Conservation (phyloP, 1,284 basidiomycete species). For the Cryptococcus floricola region DNA sequence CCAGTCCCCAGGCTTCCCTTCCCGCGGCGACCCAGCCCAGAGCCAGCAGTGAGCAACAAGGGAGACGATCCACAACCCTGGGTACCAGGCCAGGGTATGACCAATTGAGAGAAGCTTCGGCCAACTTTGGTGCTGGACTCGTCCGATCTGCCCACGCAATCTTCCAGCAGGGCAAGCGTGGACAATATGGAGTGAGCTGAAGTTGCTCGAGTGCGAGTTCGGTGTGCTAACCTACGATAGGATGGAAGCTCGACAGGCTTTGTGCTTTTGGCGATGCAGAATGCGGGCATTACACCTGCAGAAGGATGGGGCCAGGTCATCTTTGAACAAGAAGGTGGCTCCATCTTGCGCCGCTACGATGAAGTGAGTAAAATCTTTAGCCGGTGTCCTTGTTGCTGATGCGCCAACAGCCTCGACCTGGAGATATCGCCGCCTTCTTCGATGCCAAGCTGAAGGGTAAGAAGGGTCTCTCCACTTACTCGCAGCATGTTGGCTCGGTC, state of each 20-base stretch:
- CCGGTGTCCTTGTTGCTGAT: not conserved
- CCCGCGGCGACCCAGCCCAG: not conserved
- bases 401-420: constrained; percentile 58
- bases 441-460: constrained; percentile 84
- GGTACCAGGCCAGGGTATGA: constrained; percentile 47
- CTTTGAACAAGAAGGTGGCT: constrained; percentile 64
- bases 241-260: constrained; percentile 80
- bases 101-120: constrained; percentile 66
- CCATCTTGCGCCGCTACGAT: constrained; percentile 66
- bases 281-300: constrained; percentile 37
- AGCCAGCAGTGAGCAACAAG: not conserved
- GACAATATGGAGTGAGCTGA: constrained; percentile 59
- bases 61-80: too few species aligned
- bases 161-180: constrained; percentile 68
- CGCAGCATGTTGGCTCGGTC: constrained; percentile 58
- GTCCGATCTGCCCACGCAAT: constrained; percentile 64
- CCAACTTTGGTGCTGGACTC: constrained; percentile 68
- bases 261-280: constrained; percentile 59
- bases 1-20: not conserved
- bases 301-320: constrained; percentile 64
- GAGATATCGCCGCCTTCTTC: constrained; percentile 71
- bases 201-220: not conserved
- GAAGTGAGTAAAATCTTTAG: constrained; percentile 56
- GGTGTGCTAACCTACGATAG: constrained; percentile 7
- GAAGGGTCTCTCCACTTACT: constrained; percentile 69